Conservation (phyloP, 495 filamentous ascomycete genomes). For the Cryomyces antarcticus region DNA sequence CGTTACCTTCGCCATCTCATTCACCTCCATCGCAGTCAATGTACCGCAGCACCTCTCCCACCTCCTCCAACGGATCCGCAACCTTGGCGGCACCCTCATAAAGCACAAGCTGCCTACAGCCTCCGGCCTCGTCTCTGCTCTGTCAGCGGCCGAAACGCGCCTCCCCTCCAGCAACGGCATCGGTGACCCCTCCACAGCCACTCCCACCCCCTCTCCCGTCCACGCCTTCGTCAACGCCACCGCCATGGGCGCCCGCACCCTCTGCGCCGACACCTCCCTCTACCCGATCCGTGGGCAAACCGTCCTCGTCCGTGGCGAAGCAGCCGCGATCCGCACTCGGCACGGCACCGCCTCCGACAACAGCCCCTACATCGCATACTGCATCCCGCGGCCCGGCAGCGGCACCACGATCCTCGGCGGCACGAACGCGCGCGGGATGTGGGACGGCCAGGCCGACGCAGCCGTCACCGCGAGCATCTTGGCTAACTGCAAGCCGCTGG, state of each 20-base stretch:
- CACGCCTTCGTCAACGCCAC: slow-evolving; percentile 18
- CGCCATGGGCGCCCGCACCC: slow-evolving; percentile 12
- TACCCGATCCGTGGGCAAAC: slow-evolving; percentile 19
- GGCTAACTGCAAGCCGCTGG: slow-evolving; percentile 11
- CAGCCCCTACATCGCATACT: slow-evolving; percentile 8
- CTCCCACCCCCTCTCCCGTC: neutral
- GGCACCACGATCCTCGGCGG: slow-evolving; percentile 20
- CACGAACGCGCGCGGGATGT: slow-evolving; percentile 16
- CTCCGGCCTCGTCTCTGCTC: neutral
- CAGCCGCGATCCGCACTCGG: slow-evolving; percentile 3
- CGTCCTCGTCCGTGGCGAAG: slow-evolving; percentile 15
- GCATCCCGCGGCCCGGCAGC: slow-evolving; percentile 18
- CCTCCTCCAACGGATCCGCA: slow-evolving; percentile 4
- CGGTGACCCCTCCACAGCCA: neutral
- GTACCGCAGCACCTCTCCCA: slow-evolving; percentile 14
- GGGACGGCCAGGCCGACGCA: slow-evolving; percentile 15
- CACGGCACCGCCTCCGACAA: neutral
- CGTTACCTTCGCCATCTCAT: slow-evolving; percentile 4
- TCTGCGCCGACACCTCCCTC: slow-evolving; percentile 12
- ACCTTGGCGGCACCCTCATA: slow-evolving; percentile 8
- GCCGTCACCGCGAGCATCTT: slow-evolving; percentile 16
- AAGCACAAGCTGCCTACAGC: slow-evolving; percentile 2
- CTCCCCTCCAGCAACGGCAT: neutral
- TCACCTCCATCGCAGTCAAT: slow-evolving; percentile 12
- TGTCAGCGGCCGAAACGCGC: slow-evolving; percentile 1